These are phyloP conservation scores for Claviceps sp. DNA, from an alignment of 2,329 filamentous ascomycete species.

Conservation along the genomic window DNA sequence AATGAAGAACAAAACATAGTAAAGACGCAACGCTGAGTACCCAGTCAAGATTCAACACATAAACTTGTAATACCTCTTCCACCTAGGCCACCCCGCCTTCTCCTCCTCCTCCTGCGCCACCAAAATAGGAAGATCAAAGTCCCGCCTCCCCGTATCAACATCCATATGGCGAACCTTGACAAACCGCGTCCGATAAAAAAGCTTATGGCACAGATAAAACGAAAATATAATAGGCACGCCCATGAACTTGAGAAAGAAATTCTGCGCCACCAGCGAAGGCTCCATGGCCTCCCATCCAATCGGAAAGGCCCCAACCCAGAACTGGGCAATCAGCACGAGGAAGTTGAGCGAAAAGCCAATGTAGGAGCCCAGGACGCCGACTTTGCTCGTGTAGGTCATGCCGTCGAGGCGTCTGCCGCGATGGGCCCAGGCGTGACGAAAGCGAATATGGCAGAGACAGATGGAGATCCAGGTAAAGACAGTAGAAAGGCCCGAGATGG, in stretches of 20 bases:
- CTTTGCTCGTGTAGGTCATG: conserved; percentile 68
- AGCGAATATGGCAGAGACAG: conserved; percentile 83
- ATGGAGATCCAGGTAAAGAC: conserved; percentile 77
- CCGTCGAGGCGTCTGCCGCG: conserved; percentile 61
- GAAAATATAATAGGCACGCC: conserved; percentile 53
- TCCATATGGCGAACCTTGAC: conserved; percentile 67
- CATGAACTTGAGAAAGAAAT: conserved; percentile 63
- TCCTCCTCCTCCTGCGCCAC: conserved; percentile 72
- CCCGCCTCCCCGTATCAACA: conserved; percentile 69
- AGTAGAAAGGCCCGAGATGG: conserved; percentile 58
- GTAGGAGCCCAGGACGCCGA: conserved; percentile 69
- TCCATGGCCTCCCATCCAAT: conserved; percentile 40
- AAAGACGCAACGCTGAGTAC: too few species aligned
- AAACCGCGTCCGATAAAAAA: conserved; percentile 56
- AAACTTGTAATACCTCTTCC: conserved; percentile 65
- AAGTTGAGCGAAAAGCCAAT: conserved; percentile 63
- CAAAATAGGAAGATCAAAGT: conserved; percentile 68
- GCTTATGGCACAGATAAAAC: conserved; percentile 64
- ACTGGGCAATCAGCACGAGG: conserved; percentile 67
- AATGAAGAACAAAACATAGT: too few species aligned
- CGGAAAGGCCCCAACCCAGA: conserved; percentile 77
- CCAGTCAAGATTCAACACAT: conserved; percentile 39
- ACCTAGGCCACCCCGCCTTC: conserved; percentile 53
- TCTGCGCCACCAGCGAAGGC: conserved; percentile 34
- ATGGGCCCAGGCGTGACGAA: conserved; percentile 64